A percentile compares a stretch with the other conserved stretches of the same genome.
Evolutionary conservation across 192 early-diverging fungal genomes (phyloP).

Genomic region (Paraglomus occultum): DNA sequence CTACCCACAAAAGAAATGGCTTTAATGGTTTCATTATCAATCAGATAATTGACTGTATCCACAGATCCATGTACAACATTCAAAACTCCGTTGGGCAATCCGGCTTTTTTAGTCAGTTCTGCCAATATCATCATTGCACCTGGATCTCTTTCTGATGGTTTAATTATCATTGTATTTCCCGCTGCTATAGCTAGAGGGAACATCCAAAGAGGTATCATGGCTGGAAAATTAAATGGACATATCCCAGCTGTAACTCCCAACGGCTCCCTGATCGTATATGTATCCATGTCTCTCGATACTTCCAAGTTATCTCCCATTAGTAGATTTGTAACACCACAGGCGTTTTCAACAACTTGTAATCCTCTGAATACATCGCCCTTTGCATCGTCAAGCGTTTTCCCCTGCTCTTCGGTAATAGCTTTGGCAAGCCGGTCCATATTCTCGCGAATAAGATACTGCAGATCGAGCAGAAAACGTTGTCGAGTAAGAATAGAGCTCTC

Average conservation of each 20-base stretch:
- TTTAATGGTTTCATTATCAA: slow-evolving; percentile 77
- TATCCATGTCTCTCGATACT: slow-evolving; percentile 94
- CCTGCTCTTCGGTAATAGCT: slow-evolving; percentile 86
- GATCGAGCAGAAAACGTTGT: slow-evolving; percentile 89
- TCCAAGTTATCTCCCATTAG: slow-evolving; percentile 81
- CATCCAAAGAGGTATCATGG: slow-evolving; percentile 95
- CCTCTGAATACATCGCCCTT: slow-evolving; percentile 90
- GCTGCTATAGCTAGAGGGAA: slow-evolving; percentile 92
- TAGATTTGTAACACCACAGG: slow-evolving; percentile 73
- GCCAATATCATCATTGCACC: slow-evolving; percentile 90
- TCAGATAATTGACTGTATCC: slow-evolving; percentile 89
- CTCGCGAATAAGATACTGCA: slow-evolving; percentile 79
- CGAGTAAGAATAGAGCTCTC: slow-evolving; percentile 80
- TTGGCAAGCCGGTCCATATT: slow-evolving; percentile 77
- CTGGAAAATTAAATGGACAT: slow-evolving; percentile 97
- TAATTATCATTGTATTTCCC: slow-evolving; percentile 89
- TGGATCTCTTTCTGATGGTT: slow-evolving; percentile 94
- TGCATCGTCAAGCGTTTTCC: slow-evolving; percentile 91
- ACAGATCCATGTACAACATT: slow-evolving; percentile 90
- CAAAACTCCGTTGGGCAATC: slow-evolving; percentile 86
- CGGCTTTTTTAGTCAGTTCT: slow-evolving; percentile 81
- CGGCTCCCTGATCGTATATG: slow-evolving; percentile 90
- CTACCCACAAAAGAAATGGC: slow-evolving; percentile 96
- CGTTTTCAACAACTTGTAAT: slow-evolving; percentile 87
- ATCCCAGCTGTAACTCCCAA: slow-evolving; percentile 93